Evolutionary conservation across 1,139 yeast genomes (phyloP), one percentile per base, ranked within the genome.

Genomic region (Lodderomyces parapsilosis): DNA sequence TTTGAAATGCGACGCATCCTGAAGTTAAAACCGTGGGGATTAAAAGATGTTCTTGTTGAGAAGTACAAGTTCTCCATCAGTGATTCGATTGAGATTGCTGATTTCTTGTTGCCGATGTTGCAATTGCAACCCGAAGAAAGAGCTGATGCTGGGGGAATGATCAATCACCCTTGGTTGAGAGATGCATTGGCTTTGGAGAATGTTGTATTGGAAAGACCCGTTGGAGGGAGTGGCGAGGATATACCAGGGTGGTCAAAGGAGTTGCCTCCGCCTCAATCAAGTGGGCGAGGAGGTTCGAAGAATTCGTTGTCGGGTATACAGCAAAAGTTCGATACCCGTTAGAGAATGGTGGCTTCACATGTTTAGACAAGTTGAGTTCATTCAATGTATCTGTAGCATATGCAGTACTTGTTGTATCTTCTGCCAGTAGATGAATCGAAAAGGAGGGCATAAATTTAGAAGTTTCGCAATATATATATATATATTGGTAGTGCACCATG

Each of bases 91-190:
- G 76, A 78, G 53, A 66, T 88, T 48, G 59, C 84, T 34, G 81
- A 76, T 48, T 86, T 89, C 53, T 65, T 89, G 48, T 59, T 74
- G 43, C 93, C 95, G 15, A 84, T 89, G 93, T 70, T 89, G 37
- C 65, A 75, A 11, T 62, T 86, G 22, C 83, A 80, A 56, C 96
- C 96, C 1, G 81, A 74, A 50, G 55, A 63, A 33, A 71, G 96
- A 43, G 88, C 87, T 17, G 95, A 83, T 65, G 91, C 91, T 13
- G 95, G 93, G 23, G 90, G 88, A 25, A 77, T 83, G 80, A 73
- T 84, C 11, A 81, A 83, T 51, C 94, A 86, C 56, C 77, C 78
- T n/a, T 88, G 95, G 95, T 66, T 88, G 36, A 68, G 70, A 46
- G 86, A 82, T 55, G 83, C 84, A 1, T 64, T 71, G 34, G 86